Evolutionary conservation across 2,329 filamentous ascomycete species (phyloP), one percentile per base, ranked within the genome.

Genomic region (Metarhizium robertsii): DNA sequence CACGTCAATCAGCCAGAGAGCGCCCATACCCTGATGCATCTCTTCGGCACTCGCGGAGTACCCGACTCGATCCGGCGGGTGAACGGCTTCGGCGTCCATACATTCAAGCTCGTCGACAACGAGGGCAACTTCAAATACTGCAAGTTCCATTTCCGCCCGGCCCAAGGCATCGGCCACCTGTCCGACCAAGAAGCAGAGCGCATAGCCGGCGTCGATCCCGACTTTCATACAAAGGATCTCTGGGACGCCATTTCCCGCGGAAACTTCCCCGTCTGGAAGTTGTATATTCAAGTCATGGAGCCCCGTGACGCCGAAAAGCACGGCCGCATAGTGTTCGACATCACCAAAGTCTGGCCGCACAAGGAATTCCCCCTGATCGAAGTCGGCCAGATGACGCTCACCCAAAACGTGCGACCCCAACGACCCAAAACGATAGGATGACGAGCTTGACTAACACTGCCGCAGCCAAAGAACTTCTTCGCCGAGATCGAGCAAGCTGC

Each of bases 341-440:
- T 86, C 0, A 89, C 87, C 40, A 88, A 89, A 71, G 80, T 89
- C 56, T 78, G 88, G 45, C 86, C 86, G 0, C 83, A 87, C 60
- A 84, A 89, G 59, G 65, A 80, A 5, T 84, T 84, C 2, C 87
- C 87, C 1, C 75, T 89, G 55, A 80, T 80, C 4, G 77, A 78
- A 51, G 70, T 90, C 11, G 87, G 87, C 52, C 81, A 84, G 61
- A 75, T 90, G 66, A 84, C 83, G 40, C 68, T 90, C 18, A 84
- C 89, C 69, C 78, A 78, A 40, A 90, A 90, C 64, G 25, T 25
- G 25, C 25, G 25, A 25, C 25, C 25, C 4, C 25, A 1, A 4
- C 25, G 1, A 25, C 25, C 25, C 25, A 25, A 25, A 4, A 25
- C 25, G 25, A 25, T 25, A 25, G 2, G 25, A 4, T 25, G 25